Base-by-base conservation (phyloP, 169 alveolate species). In the Babesia ovis region DNA sequence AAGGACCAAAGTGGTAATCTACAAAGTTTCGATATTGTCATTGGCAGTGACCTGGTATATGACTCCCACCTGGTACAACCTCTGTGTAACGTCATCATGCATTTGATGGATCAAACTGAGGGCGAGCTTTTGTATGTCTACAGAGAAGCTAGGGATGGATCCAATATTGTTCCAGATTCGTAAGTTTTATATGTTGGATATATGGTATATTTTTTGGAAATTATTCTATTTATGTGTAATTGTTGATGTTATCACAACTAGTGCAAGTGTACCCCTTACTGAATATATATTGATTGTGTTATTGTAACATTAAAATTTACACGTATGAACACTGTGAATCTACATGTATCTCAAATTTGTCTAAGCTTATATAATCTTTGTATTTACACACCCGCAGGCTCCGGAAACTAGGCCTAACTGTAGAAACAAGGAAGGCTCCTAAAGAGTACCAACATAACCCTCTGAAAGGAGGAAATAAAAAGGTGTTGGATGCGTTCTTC, bases 1-100 rank as follows among this genome's bases (percentile, higher is more conserved):
- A 31, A 22, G 69, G 82, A 64, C 12, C 35, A 16, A 14, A 32
- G 61, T 16, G 61, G 67, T n/a, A 3, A n/a, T 11, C 45, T 61
- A 64, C 53, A 34, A 14, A 54, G 57, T 22, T 87, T 69, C 57
- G 91, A 82, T 31, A 58, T 64, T 45, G 72, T 87, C 18, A 57
- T 87, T n/a, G 92, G 86, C 12, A 87, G 92, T 60, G 92, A 87
- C 74, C 75, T 87, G 37, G 80, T 87, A 8, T 87, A 87, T 56
- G 89, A 83, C 62, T 35, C 62, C 14, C 56, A 77, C 39, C 50
- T 83, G 20, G 92, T 87, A 6, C 54, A 58, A 34, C 83, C 89
- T 27, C 48, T 87, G 57, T 32, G 75, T 9, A 69, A 70, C 35
- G 68, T 77, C 31, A 46, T 87, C 34, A 46, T 66, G 56, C 34